A percentile compares a stretch with the other conserved stretches of the same genome.
Evolutionary conservation across 208 protist genomes (phyloP).

Genomic region (Crithidia expoeki): DNA sequence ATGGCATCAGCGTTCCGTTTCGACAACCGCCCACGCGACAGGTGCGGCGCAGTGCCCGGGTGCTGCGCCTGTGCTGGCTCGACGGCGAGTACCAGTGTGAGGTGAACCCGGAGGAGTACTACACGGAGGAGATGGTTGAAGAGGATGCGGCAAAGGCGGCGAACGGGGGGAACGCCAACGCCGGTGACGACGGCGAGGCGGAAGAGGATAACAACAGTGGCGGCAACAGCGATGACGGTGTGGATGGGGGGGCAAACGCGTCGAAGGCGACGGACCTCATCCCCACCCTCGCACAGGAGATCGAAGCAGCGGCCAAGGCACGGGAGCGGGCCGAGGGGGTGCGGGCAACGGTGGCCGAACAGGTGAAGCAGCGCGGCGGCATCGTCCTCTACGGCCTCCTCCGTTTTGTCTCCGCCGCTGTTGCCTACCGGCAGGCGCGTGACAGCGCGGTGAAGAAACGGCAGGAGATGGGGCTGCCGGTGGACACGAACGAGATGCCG

Average conservation of each 20-base stretch:
- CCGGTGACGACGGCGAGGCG: not conserved
- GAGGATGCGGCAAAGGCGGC: conserved; percentile 36
- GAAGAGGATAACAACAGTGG: not conserved
- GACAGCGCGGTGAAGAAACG: conserved; percentile 54
- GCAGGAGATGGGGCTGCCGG: conserved; percentile 47
- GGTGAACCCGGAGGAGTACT: conserved; percentile 55
- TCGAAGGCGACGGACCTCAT: conserved; percentile 1
- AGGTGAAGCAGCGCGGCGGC: conserved; percentile 62
- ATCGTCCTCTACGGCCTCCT: conserved; percentile 71
- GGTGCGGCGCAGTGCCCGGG: conserved; percentile 65
- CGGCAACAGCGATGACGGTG: not conserved
- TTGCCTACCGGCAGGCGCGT: conserved; percentile 70
- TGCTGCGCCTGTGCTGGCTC: conserved; percentile 66
- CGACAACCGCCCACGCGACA: conserved; percentile 71
- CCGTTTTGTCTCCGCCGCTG: conserved; percentile 56
- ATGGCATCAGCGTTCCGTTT: conserved; percentile 39
- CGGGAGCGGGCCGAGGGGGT: conserved; percentile 43
- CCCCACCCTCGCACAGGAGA: conserved; percentile 27
- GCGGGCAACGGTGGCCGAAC: conserved; percentile 38
- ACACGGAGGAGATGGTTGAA: conserved; percentile 53
- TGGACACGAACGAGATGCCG: conserved; percentile 52
- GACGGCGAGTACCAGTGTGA: conserved; percentile 73
- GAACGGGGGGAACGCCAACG: conserved; percentile 1
- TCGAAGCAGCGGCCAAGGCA: conserved; percentile 27
- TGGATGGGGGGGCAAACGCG: not conserved